These are phyloP conservation scores for Shiraia sp. DNA, from an alignment of 2,329 filamentous ascomycete genomes.

Conservation along the genomic window DNA sequence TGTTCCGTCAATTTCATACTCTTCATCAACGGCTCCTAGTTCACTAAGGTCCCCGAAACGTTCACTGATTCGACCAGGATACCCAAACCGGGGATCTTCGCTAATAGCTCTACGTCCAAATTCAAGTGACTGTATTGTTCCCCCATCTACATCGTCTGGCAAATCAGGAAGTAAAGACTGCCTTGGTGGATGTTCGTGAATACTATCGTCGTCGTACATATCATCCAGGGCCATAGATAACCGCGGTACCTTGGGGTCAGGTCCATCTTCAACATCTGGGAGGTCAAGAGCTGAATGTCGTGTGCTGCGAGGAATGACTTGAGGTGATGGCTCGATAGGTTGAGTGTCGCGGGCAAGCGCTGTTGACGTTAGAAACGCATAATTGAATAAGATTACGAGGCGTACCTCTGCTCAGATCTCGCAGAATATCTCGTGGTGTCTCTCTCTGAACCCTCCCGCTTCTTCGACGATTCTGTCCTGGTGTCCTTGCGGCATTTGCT, in stretches of 20 bases:
- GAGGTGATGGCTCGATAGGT: conserved; percentile 53
- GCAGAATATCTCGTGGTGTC: conserved; percentile 59
- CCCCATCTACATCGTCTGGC: conserved; percentile 43
- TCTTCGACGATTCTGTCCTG: conserved; percentile 52
- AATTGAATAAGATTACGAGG: neutral
- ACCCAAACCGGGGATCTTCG: conserved; percentile 47
- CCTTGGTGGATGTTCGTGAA: conserved; percentile 45
- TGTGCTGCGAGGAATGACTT: conserved; percentile 30
- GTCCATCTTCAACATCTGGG: conserved; percentile 53
- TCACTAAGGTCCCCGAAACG: conserved; percentile 54
- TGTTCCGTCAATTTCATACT: conserved; percentile 49
- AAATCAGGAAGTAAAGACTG: conserved; percentile 42
- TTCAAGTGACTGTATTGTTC: conserved; percentile 55
- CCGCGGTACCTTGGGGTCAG: conserved; percentile 46
- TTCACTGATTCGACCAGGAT: conserved; percentile 54
- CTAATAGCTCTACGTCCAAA: conserved; percentile 48
- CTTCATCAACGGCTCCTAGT: conserved; percentile 38
- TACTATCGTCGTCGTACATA: conserved; percentile 49
- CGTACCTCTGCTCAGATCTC: conserved; percentile 57
- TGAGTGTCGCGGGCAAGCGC: conserved; percentile 56
- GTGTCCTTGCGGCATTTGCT: conserved; percentile 53
- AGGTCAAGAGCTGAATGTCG: conserved; percentile 45
- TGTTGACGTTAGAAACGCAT: conserved; percentile 23
- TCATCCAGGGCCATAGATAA: conserved; percentile 49
- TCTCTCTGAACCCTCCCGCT: conserved; percentile 57